Evolutionary conservation across 768 basidiomycete species (phyloP), one percentile per base, ranked within the genome.

Genomic region (Rhodotorula babjevae): DNA sequence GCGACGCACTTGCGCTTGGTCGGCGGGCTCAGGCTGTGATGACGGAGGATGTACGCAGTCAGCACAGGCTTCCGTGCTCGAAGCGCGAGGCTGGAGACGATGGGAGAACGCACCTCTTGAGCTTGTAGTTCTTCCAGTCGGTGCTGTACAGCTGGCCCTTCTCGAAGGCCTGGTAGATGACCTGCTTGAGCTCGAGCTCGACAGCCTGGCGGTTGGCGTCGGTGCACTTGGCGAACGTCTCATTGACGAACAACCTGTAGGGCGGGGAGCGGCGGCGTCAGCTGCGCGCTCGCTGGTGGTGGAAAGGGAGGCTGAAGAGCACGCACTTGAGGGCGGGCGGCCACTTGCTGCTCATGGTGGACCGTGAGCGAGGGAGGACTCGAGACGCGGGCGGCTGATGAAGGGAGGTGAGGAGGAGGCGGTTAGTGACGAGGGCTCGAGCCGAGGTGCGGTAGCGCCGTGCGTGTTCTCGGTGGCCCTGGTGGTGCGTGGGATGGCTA

Each of bases 201-300:
- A 94, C 94, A 77, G 93, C 92, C 61, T 83, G 83, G 81, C 90
- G 88, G 83, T 95, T 97, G 63, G 85, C 82, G 75, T 93, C 90
- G 27, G 91, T 91, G 85, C 95, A 94, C 82, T 93, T 89, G 36
- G 90, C 89, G 36, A 98, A 84, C 80, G 91, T 95, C 82, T 88
- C 89, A 79, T 93, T 91, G 44, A 98, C 94, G 92, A 93, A 97
- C 80, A 90, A 88, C 83, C 94, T 98, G 19, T n/a, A n/a, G n/a
- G n/a, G n/a, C 8, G 36, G 9, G 3, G n/a, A 9, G 12, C 52
- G 25, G 42, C 53, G 52, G 21, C 44, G 49, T 47, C 15, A 25
- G 9, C 5, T 36, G 36, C 36, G 36, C 44, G 25, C 15, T 40
- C 19, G 40, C 10, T 23, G 21, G 0, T 25, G 1, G 57, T 4